Percentiles rank a stretch among this genome's conserved stretches.
These are phyloP conservation scores for Gossypium schwendimanii DNA, from an alignment of 441 rosid genomes.

Conservation along the genomic window DNA sequence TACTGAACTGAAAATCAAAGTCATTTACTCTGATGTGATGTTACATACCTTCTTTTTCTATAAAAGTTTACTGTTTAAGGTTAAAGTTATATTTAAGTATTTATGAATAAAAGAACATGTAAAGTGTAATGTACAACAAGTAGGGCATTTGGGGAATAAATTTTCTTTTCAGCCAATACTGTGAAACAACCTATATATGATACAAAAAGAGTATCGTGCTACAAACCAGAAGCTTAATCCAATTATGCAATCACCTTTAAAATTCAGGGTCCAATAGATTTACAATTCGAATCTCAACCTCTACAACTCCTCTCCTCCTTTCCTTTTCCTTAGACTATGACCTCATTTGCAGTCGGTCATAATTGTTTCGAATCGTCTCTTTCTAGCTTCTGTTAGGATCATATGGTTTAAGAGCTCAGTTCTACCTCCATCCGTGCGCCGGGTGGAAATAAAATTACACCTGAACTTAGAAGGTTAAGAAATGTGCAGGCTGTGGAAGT, in stretches of 20 bases:
- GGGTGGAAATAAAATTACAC: background rate
- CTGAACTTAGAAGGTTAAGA: background rate
- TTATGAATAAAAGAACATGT: background rate
- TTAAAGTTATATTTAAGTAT: background rate
- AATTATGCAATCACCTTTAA: background rate
- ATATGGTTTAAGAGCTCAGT: background rate
- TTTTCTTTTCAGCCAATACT: background rate
- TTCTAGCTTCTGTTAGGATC: background rate
- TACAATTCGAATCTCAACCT: constrained; percentile 3
- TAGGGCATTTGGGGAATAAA: background rate
- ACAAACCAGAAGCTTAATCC: background rate
- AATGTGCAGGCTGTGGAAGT: background rate
- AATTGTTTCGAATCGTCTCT: background rate
- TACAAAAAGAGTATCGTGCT: background rate
- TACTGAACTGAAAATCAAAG: background rate
- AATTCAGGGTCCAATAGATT: background rate
- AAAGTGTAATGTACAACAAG: background rate
- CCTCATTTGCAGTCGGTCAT: constrained; percentile 49
- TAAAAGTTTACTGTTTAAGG: background rate
- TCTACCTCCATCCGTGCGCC: background rate
- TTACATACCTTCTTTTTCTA: too few species aligned
- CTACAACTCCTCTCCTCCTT: background rate
- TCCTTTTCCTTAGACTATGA: constrained; percentile 9
- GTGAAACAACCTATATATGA: background rate
- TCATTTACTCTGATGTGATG: background rate